Evolutionary conservation across 1,139 yeast species (phyloP), one percentile per base, ranked within the genome.

Genomic region (Lizanozyma gosingica): DNA sequence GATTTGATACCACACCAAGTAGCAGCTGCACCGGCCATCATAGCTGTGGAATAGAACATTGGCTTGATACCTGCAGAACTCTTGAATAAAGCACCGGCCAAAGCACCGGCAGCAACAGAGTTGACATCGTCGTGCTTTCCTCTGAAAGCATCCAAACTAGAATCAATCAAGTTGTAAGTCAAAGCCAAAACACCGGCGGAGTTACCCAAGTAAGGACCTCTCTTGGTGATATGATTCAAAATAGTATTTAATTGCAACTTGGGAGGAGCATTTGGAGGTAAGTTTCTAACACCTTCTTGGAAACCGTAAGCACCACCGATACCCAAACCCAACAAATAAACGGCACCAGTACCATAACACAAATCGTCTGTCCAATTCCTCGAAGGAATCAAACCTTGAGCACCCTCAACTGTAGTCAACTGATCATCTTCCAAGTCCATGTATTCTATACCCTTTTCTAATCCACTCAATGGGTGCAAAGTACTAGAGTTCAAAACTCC

Each of bases 331-430:
- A 83, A 54, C 52, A 92, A 72, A 60, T 92, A 92, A 39, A 88
- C 90, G 11, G 96, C 81, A 61, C 98, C 98, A 11, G 98, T 85
- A 52, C 98, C 98, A 64, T 94, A 92, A 74, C 97, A 88, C 49
- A 92, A 73, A 63, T 92, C 97, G 60, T 92, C 98, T 14, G 90
- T 77, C 95, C 97, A 92, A 54, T 94, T 95, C 66, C 97, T 83
- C 34, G 94, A 84, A 34, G 98, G 97, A 51, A 92, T 76, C 45
- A 92, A 63, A 45, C 96, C 95, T 57, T 85, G 86, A 1, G 95
- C 78, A 35, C 96, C 96, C 55, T 88, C 94, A 53, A 85, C 65
- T 16, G 76, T 65, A 40, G 79, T 77, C 48, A 88, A 67, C 53
- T 74, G 78, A 54, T 85, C 95, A 45, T 83, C 94, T 57, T 92